These are phyloP conservation scores for Sorghum bicolor DNA, from an alignment of 176 grass and related monocot genomes.

Conservation along the genomic window Sorghum_bicolor_NCBIv3 NC_012873.2:65070001-65070500, in stretches of 20 bases:
- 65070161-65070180: background rate
- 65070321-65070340: background rate
- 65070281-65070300: background rate
- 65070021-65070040: constrained; percentile 1
- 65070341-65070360: constrained; percentile 13
- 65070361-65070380: constrained; percentile 8
- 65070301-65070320: background rate
- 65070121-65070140: background rate
- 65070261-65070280: background rate
- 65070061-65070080: constrained; percentile 2
- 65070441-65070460: constrained; percentile 34
- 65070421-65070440: constrained; percentile 40
- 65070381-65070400: constrained; percentile 16
- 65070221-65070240: background rate
- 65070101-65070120: background rate
- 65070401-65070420: constrained; percentile 40
- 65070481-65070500: constrained; percentile 30
- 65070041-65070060: background rate
- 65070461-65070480: constrained; percentile 23
- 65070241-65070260: background rate
- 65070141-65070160: background rate
- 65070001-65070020: background rate
- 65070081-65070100: background rate
- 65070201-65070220: background rate
- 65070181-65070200: background rate